Base-by-base conservation (phyloP, 2,329 filamentous ascomycete genomes). In the Monosporascus sp. region DNA sequence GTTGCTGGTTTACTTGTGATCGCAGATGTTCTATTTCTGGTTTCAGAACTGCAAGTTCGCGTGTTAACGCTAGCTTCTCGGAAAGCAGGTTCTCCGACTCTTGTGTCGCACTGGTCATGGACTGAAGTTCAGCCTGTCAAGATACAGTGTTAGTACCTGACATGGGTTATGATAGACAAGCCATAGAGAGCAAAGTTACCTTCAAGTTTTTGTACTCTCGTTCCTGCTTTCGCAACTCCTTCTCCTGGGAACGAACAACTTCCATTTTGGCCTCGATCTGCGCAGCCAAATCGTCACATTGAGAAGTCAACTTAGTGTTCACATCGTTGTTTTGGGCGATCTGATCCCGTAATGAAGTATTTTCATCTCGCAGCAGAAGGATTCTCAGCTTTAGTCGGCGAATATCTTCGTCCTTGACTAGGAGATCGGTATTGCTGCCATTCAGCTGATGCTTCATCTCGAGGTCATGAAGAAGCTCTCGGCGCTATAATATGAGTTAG, bases 331-430 rank as follows among this genome's bases (percentile, higher is more conserved):
- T 68, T 8, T 70, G 60, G 31, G 82, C 80, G 49, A 87, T 78
- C 44, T 81, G 78, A 50, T 82, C 76, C 50, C 87, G 81, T 27
- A 96, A 71, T 9, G 81, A 78, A 48, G 85, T 81, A 58, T 87
- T 89, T 58, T 95, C 87, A 59, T 92, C 84, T 57, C 86, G 79
- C n/a, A 89, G 74, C n/a, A 91, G 71, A 51, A 92, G 73, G 52
- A 86, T 78, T 57, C 86, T 82, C 56, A 93, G 78, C 60, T 84
- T 84, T 50, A 91, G 71, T 58, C 85, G 80, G 48, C 92, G 85
- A 40, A 82, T 77, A 55, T 86, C 83, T 68, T 97, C 92, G 59
- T 91, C 84, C 63, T 89, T 88, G 60, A 83, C 74, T 52, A 95
- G 77, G 11, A 86, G 74, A 51, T 89, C 81, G 37, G 87, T 80